These are phyloP conservation scores for Colletotrichum spaethianum DNA, from an alignment of 2,329 filamentous ascomycete genomes.

Conservation along the genomic window DNA sequence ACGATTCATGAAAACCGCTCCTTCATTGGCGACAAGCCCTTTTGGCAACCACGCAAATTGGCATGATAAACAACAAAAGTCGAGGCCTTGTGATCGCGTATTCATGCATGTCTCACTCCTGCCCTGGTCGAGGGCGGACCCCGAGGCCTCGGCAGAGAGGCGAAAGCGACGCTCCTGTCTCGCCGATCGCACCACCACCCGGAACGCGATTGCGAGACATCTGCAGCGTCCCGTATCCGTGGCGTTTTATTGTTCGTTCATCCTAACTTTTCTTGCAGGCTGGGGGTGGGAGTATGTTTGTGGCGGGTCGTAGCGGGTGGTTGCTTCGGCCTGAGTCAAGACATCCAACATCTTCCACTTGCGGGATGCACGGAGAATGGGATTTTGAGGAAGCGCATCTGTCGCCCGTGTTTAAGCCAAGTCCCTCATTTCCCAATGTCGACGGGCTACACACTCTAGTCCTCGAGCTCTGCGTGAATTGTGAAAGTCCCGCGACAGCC, in stretches of 20 bases:
- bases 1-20: not conserved
- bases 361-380: not conserved
- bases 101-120: slow-evolving; percentile 36
- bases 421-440: not conserved
- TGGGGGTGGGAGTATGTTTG: not conserved
- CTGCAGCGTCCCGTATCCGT: slow-evolving; percentile 27
- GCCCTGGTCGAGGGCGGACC: not conserved
- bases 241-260: slow-evolving; percentile 25
- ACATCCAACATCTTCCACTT: not conserved
- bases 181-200: not conserved
- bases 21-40: not conserved
- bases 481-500: not conserved
- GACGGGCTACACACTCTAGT: not conserved
- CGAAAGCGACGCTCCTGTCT: not conserved
- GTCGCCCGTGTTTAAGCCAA: accelerated
- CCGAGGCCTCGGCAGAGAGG: not conserved
- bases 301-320: not conserved
- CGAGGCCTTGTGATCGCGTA: slow-evolving; percentile 25
- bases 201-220: not conserved
- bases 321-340: slow-evolving; percentile 26
- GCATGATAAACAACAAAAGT: not conserved
- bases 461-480: not conserved
- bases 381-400: not conserved
- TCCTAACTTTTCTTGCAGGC: not conserved
- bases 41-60: not conserved